phyloP scores from a whole-genome alignment of 495 filamentous ascomycete species.

The Apodospora peruviana region DNA sequence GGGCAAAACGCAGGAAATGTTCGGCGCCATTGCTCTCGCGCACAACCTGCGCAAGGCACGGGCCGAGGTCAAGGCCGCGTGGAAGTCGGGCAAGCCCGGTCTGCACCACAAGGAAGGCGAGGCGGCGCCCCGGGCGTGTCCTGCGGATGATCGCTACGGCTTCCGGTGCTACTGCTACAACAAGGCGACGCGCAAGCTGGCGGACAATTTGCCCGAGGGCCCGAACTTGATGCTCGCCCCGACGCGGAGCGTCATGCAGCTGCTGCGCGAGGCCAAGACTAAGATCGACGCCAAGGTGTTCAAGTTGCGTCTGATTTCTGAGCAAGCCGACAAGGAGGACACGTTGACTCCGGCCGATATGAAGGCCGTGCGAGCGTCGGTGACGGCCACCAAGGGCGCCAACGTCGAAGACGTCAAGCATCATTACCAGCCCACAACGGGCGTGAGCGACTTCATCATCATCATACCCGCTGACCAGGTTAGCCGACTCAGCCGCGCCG shows the following conservation, averaged over 20 bases:
- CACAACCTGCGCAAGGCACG: slow-evolving; percentile 9
- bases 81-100: background rate
- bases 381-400: background rate
- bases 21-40: slow-evolving; percentile 14
- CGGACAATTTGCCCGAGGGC: slow-evolving; percentile 18
- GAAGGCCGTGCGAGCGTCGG: background rate
- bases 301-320: slow-evolving; percentile 10
- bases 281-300: slow-evolving; percentile 19
- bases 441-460: slow-evolving; percentile 15
- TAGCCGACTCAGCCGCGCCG: background rate
- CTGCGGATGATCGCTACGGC: slow-evolving; percentile 13
- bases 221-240: slow-evolving; percentile 18
- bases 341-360: slow-evolving; percentile 9
- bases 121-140: slow-evolving; percentile 4
- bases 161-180: slow-evolving; percentile 23
- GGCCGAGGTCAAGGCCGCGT: slow-evolving; percentile 12
- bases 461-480: slow-evolving; percentile 10
- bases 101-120: slow-evolving; percentile 6
- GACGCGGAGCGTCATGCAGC: slow-evolving; percentile 5
- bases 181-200: slow-evolving; percentile 11
- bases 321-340: slow-evolving; percentile 7
- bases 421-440: slow-evolving; percentile 2
- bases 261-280: slow-evolving; percentile 14
- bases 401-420: background rate
- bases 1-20: slow-evolving; percentile 26